These are phyloP conservation scores for Pseudocercospora fuligena DNA, from an alignment of 2,329 filamentous ascomycete species.

Conservation along the genomic window DNA sequence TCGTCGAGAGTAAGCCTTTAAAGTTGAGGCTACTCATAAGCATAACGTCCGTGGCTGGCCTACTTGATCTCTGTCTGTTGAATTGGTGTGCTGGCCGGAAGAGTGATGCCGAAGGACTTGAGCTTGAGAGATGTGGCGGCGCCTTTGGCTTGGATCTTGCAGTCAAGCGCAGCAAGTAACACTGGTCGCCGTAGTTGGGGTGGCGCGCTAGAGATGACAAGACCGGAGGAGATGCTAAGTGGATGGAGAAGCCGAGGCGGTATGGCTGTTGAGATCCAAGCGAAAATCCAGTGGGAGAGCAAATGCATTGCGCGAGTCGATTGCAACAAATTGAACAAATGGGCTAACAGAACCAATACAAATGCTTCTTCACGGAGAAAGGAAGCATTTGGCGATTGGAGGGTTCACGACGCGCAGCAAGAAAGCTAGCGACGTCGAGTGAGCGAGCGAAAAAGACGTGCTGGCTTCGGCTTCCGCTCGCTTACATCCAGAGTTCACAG, in stretches of 20 bases:
- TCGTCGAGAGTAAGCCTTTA: slow-evolving; percentile 20
- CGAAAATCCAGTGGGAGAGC: background rate
- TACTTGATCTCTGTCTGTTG: slow-evolving; percentile 6
- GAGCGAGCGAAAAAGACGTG: background rate
- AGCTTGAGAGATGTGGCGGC: slow-evolving; percentile 27
- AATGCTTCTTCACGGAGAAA: background rate
- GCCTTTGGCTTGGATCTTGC: slow-evolving; percentile 21
- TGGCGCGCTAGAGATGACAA: slow-evolving; percentile 24
- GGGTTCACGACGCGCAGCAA: background rate
- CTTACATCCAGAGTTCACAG: slow-evolving; percentile 12
- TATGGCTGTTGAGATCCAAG: background rate
- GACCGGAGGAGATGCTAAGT: slow-evolving; percentile 5
- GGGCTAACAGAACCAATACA: background rate
- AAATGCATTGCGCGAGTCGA: slow-evolving; percentile 11
- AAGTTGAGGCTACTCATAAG: slow-evolving; percentile 31
- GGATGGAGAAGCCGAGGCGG: slow-evolving; percentile 16
- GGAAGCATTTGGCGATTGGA: slow-evolving; percentile 16
- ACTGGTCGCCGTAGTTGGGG: slow-evolving; percentile 7
- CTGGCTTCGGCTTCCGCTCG: slow-evolving; percentile 22
- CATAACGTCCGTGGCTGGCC: slow-evolving; percentile 29
- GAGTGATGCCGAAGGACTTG: slow-evolving; percentile 28
- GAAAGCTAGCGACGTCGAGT: slow-evolving; percentile 15
- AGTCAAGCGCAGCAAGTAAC: background rate
- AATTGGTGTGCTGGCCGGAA: slow-evolving; percentile 19
- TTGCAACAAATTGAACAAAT: background rate